phyloP scores from a whole-genome alignment of 352 stramenopile genomes.

The Pythium utonaiense region DNA sequence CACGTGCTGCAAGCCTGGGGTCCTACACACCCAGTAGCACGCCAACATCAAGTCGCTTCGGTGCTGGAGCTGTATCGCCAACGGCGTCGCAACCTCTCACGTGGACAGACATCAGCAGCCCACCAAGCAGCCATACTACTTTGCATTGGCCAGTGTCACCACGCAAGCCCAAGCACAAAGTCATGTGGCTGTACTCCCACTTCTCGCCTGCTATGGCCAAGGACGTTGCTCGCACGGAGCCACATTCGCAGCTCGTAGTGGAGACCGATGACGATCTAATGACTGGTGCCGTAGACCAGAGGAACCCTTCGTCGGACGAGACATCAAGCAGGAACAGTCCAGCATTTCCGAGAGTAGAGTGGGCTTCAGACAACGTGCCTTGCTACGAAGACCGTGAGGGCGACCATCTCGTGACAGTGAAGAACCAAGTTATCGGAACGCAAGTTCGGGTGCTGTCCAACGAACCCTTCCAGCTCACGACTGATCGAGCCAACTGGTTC shows the following conservation, averaged over 20 bases:
- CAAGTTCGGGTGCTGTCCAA: slow-evolving; percentile 61
- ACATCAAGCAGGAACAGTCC: background rate
- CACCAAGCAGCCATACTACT: background rate
- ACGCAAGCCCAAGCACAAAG: slow-evolving; percentile 14
- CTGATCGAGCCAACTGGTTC: slow-evolving; percentile 58
- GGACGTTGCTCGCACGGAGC: background rate
- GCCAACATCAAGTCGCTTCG: background rate
- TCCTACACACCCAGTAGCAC: background rate
- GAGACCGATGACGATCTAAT: slow-evolving; percentile 40
- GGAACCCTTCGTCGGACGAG: slow-evolving; percentile 3
- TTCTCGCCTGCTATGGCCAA: slow-evolving; percentile 26
- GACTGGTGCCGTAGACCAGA: slow-evolving; percentile 15
- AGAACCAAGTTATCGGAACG: slow-evolving; percentile 54
- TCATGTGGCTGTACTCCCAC: slow-evolving; percentile 22
- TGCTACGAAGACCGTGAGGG: slow-evolving; percentile 30
- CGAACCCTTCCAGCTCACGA: slow-evolving; percentile 44
- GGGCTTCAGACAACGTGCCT: slow-evolving; percentile 4
- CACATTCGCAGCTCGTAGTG: slow-evolving; percentile 21
- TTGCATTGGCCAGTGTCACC: background rate
- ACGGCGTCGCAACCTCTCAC: background rate
- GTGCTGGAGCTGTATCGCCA: background rate
- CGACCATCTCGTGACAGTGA: slow-evolving; percentile 36
- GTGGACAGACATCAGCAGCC: background rate
- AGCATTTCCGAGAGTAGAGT: slow-evolving; percentile 13
- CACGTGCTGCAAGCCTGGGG: slow-evolving; percentile 7